phyloP scores from a whole-genome alignment of 371 early-diverging fungal species.

The Catenaria anguillulae region DNA sequence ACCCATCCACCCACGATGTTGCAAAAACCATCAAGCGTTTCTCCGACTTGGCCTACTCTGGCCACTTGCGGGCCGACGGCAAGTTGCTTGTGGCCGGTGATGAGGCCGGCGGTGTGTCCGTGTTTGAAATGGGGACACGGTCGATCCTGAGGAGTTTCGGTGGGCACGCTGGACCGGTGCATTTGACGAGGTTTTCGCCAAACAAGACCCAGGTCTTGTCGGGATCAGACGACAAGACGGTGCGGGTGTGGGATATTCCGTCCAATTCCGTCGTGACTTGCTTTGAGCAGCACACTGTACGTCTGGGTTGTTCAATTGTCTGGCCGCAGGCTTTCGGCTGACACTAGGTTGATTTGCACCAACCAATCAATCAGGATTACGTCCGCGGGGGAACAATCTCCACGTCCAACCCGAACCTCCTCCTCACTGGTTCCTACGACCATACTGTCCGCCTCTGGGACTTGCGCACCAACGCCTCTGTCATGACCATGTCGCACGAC shows the following conservation, averaged over 20 bases:
- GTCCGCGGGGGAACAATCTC: constrained; percentile 60
- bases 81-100: constrained; percentile 86
- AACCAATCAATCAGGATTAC: constrained; percentile 40
- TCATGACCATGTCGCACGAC: constrained; percentile 66
- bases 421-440: constrained; percentile 85
- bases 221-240: constrained; percentile 36
- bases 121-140: constrained; percentile 59
- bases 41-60: constrained; percentile 69
- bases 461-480: constrained; percentile 51
- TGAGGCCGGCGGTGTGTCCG: constrained; percentile 70
- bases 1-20: constrained; percentile 54
- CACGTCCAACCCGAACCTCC: constrained; percentile 57
- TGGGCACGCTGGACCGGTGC: constrained; percentile 50
- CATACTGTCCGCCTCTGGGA: constrained; percentile 87
- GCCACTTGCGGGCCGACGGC: constrained; percentile 67
- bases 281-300: constrained; percentile 53
- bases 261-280: constrained; percentile 25
- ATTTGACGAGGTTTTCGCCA: constrained; percentile 59
- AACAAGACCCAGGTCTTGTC: constrained; percentile 47
- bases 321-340: constrained; percentile 4
- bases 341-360: not conserved
- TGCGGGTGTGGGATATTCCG: constrained; percentile 33
- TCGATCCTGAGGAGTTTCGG: constrained; percentile 72
- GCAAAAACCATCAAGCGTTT: constrained; percentile 83
- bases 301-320: constrained; percentile 19